Percentiles rank a stretch among this genome's conserved stretches.
These are phyloP conservation scores for Ogataea pini DNA, from an alignment of 805 yeast genomes.

Conservation along the genomic window DNA sequence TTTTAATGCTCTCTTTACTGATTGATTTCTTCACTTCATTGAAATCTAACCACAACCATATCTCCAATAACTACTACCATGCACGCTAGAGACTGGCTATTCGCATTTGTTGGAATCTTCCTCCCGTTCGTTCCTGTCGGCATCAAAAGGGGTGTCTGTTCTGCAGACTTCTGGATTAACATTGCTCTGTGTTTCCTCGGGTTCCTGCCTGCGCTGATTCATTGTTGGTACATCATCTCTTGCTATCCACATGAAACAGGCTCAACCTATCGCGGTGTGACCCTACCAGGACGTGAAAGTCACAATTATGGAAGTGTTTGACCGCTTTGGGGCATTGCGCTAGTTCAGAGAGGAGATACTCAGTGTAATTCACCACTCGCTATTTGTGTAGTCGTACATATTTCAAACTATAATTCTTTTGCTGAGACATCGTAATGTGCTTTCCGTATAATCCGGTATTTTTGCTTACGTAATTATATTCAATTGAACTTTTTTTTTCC, in stretches of 20 bases:
- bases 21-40: too few species aligned
- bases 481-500: not conserved
- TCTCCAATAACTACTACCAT: too few species aligned
- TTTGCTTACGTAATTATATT: not conserved
- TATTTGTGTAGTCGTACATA: too few species aligned
- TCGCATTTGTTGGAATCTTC: conserved; percentile 67
- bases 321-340: too few species aligned
- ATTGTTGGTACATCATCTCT: conserved; percentile 76
- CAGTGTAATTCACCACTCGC: too few species aligned
- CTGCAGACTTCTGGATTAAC: conserved; percentile 63
- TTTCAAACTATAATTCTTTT: too few species aligned
- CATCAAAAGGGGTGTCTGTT: conserved; percentile 61
- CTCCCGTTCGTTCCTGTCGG: conserved; percentile 74
- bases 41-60: too few species aligned
- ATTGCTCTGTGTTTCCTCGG: conserved; percentile 70
- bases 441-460: not conserved
- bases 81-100: conserved; percentile 51
- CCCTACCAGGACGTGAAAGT: conserved; percentile 39
- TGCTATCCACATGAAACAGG: conserved; percentile 55
- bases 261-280: conserved; percentile 33
- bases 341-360: too few species aligned
- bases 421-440: too few species aligned
- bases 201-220: conserved; percentile 74
- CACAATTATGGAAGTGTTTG: conserved; percentile 36
- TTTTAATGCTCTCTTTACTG: not conserved